Percentiles rank a stretch among this genome's conserved stretches.
Evolutionary conservation across 331 rosid genomes (phyloP).

Genomic region (Cydonia oblonga): DNA sequence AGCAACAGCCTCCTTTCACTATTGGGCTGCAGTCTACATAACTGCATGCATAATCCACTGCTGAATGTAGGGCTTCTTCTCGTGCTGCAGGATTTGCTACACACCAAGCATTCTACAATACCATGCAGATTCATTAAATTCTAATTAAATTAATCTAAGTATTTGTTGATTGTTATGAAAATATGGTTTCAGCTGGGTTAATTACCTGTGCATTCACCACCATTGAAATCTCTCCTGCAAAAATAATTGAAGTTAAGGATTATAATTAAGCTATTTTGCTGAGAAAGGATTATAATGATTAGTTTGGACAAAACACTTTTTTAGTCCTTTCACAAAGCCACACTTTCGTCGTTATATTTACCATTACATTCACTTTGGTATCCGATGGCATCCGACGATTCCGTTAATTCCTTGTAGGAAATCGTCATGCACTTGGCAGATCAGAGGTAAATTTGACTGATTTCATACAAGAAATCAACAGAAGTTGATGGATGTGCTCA

Average conservation of each 20-base stretch:
- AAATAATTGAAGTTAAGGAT: background rate
- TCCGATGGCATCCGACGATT: too few relatives aligned
- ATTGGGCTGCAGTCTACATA: background rate
- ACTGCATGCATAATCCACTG: background rate
- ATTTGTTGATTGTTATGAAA: background rate
- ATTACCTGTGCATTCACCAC: background rate
- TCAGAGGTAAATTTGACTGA: background rate
- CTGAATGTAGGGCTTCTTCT: background rate
- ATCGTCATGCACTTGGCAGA: too few relatives aligned
- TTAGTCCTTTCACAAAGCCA: background rate
- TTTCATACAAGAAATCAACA: background rate
- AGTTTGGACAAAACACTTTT: background rate
- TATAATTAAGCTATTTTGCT: background rate
- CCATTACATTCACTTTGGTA: background rate
- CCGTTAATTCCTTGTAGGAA: background rate
- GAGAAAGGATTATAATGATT: background rate
- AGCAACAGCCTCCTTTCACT: constrained; percentile 4
- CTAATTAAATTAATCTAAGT: background rate
- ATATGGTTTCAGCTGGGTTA: background rate
- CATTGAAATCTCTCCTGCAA: background rate
- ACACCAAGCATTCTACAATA: background rate
- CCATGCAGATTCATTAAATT: background rate
- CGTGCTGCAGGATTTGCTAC: background rate
- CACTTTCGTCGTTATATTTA: background rate
- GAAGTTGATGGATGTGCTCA: background rate